Base-by-base conservation (phyloP, 129 eudicot genomes). In the Centaurea solstitialis region DNA sequence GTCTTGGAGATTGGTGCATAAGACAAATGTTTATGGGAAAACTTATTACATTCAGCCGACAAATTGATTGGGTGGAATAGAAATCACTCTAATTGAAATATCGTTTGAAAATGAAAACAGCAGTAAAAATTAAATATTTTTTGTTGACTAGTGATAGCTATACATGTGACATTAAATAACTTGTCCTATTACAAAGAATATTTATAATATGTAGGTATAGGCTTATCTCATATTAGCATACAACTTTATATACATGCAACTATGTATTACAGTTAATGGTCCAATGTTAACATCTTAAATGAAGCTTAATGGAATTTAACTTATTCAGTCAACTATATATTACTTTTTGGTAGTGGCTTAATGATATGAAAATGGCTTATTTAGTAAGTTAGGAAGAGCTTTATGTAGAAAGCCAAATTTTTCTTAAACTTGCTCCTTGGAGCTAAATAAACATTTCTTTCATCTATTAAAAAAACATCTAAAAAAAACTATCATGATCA, bases 1-100 rank as follows among this genome's bases (percentile, higher is more conserved):
- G 39, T 70, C 50, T 28, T 76, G 18, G 26, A 69, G 66, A n/a
- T 68, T 68, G 76, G 75, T 68, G 30, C 71, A 67, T 47, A 70
- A 79, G 70, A 57, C 71, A 35, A 50, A 74, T 47, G 50, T 24
- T 26, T 21, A 24, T 6, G 9, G n/a, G 15, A 8, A 79, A 79
- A 2, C 39, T 26, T 15, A n/a, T 21, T 7, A 23, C 41, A 24
- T 72, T 72, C 83, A 71, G 59, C 72, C 77, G 61, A 37, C 64
- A 59, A 71, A 67, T 22, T 68, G 10, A 33, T 68, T 26, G 75
- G 67, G 68, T 77, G 28, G 28, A 66, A 67, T 2, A 24, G 24
- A 23, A 30, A 50, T 30, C 37, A 11, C 73, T 30, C 37, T 30
- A 53, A 74, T 75, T 23, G 71, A 75, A 61, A 35, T 81, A 22